Evolutionary conservation across 2,329 filamentous ascomycete species (phyloP), one percentile per base, ranked within the genome.

Genomic region (Monilinia fructicola): DNA sequence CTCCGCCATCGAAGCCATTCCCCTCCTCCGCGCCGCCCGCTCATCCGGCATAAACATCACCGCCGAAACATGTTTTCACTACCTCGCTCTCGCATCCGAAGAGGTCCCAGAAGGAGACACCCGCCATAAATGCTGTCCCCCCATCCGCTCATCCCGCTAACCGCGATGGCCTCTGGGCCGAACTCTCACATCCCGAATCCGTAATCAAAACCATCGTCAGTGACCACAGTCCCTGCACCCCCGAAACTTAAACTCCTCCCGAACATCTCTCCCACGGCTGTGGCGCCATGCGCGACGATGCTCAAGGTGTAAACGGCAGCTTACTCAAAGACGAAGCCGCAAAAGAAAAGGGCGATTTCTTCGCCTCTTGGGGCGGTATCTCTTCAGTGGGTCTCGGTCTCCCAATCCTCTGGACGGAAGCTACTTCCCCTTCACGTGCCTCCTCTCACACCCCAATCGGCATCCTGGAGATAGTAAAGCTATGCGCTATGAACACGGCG

Each of bases 141-240:
- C 89, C 0, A 91, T 91, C 74, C 85, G 89, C 60, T 83, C 81
- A 18, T 83, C 86, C 86, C 70, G 76, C 80, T 3, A 91, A 91
- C 74, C 87, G 89, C 72, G 68, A 72, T 40, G 74, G 74, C 23
- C 69, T 99, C 0, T 99, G 95, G 95, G 84, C 85, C 10, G 95
- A 98, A 78, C 82, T 99, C 11, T 81, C 83, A 44, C 82, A 83
- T 72, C 74, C 80, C 0, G 88, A 93, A 73, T 92, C 92, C 12
- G 92, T 96, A 71, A 93, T 99, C 78, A 86, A 88, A 75, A 98
- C 95, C 0, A 85, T 99, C 40, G 95, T 99, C 2, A 96, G 91
- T 0, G 95, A 98, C 76, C 95, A 99, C 81, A 96, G 92, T 6
- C 95, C 95, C 7, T 98, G 95, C 82, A 98, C 95, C 4, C 94